Conservation (phyloP, 73 alveolate species). For the Symbiodinium pilosum region DNA sequence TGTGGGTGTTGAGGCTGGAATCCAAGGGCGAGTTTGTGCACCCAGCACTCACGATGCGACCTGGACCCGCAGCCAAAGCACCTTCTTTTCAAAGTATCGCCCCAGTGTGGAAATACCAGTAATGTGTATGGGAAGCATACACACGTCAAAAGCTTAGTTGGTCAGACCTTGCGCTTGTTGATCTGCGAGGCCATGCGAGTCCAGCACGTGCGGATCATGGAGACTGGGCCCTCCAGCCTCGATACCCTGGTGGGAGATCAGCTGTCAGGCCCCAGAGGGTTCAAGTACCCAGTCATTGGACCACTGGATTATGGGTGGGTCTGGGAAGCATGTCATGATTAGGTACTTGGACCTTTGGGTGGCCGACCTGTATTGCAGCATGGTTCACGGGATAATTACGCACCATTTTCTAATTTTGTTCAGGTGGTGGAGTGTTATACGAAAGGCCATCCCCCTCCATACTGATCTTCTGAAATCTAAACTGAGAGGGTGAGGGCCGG, state of each 20-base stretch:
- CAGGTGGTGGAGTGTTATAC: too few relatives aligned
- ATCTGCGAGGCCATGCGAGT: conserved; percentile 31
- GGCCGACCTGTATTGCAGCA: too few relatives aligned
- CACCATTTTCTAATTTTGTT: too few relatives aligned
- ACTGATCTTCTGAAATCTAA: too few relatives aligned
- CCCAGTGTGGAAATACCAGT: background rate
- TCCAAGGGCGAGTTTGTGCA: background rate
- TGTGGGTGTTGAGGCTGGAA: too few relatives aligned
- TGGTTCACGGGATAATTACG: too few relatives aligned
- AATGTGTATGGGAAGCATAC: background rate
- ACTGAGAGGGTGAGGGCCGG: too few relatives aligned
- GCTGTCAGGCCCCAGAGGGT: conserved; percentile 8
- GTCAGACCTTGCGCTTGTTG: background rate
- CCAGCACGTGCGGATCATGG: background rate
- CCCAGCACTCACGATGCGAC: background rate
- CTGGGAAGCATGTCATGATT: too few relatives aligned
- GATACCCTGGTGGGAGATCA: background rate
- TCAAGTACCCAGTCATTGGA: too few relatives aligned
- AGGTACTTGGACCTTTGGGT: too few relatives aligned
- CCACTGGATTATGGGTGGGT: too few relatives aligned
- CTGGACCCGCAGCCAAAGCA: background rate
- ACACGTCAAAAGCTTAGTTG: background rate
- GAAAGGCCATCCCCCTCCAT: too few relatives aligned
- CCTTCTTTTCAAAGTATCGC: background rate
- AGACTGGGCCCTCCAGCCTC: background rate